These are phyloP conservation scores for Wickerhamomyces bovis DNA, from an alignment of 805 yeast species.

Conservation along the genomic window DNA sequence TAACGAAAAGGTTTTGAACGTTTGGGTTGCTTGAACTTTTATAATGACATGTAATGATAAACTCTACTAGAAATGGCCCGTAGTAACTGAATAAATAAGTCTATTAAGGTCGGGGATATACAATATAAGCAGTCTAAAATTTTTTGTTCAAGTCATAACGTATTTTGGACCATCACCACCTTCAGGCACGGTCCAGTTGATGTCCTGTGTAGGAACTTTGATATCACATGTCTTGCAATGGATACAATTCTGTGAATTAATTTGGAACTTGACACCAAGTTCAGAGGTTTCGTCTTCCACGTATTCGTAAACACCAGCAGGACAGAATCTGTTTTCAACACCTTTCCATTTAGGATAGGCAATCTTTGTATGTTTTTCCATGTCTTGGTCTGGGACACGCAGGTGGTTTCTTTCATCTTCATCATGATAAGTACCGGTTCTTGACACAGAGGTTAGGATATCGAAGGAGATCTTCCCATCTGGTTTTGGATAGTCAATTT, in stretches of 20 bases:
- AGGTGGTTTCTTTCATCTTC: slow-evolving; percentile 92
- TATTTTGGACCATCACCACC: slow-evolving; percentile 99
- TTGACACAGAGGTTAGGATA: slow-evolving; percentile 85
- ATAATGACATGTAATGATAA: slow-evolving; percentile 6
- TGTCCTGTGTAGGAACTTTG: slow-evolving; percentile 92
- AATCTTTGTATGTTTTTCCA: slow-evolving; percentile 56
- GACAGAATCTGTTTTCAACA: slow-evolving; percentile 88
- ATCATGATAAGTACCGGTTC: slow-evolving; percentile 95
- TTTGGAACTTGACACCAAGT: slow-evolving; percentile 77
- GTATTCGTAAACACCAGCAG: slow-evolving; percentile 98
- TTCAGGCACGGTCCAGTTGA: slow-evolving; percentile 96
- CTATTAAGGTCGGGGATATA: neutral
- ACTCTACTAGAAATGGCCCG: neutral
- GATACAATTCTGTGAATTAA: slow-evolving; percentile 94
- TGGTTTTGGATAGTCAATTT: slow-evolving; percentile 90
- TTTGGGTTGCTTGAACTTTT: slow-evolving; percentile 29
- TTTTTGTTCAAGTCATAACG: slow-evolving; percentile 53
- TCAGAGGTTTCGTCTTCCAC: slow-evolving; percentile 52
- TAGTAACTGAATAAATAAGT: neutral
- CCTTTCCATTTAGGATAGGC: slow-evolving; percentile 80
- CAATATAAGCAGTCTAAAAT: neutral
- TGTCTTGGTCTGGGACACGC: slow-evolving; percentile 57
- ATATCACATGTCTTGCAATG: slow-evolving; percentile 99
- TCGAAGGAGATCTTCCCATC: slow-evolving; percentile 93
- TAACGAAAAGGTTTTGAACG: slow-evolving; percentile 40